phyloP scores from a whole-genome alignment of 208 protist genomes.

The Leishmania lainsoni region DNA sequence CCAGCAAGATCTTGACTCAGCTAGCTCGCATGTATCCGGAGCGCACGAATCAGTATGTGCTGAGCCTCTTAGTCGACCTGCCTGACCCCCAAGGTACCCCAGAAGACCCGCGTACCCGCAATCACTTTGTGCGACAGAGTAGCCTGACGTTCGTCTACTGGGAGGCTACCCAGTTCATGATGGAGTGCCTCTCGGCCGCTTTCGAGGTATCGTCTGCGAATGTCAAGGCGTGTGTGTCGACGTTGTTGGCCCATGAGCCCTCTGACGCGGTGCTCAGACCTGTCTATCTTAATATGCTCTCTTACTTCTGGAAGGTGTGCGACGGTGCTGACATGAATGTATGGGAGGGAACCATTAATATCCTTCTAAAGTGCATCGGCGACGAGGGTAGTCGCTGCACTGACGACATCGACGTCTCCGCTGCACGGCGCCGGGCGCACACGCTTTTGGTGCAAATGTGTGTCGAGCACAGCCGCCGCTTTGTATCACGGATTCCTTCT shows the following conservation, averaged over 20 bases:
- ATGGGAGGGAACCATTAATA: conserved; percentile 61
- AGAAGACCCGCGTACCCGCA: conserved; percentile 57
- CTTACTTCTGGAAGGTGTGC: conserved; percentile 66
- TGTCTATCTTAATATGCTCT: conserved; percentile 83
- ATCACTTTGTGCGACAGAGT: conserved; percentile 74
- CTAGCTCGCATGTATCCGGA: conserved; percentile 52
- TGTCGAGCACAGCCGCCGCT: conserved; percentile 30
- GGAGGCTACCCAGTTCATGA: conserved; percentile 76
- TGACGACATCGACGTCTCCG: conserved; percentile 36
- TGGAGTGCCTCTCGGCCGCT: conserved; percentile 61
- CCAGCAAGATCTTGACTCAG: conserved; percentile 40
- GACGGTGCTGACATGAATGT: conserved; percentile 56
- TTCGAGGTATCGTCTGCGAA: conserved; percentile 54
- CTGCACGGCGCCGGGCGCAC: conserved; percentile 55
- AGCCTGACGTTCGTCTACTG: conserved; percentile 69
- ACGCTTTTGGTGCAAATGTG: conserved; percentile 57
- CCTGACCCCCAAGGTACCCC: conserved; percentile 49
- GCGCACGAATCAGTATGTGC: conserved; percentile 56
- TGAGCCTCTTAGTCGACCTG: conserved; percentile 43
- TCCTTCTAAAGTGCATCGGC: conserved; percentile 58
- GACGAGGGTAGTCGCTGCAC: conserved; percentile 12
- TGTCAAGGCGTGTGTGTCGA: conserved; percentile 48
- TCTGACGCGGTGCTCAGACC: conserved; percentile 80
- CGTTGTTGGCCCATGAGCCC: conserved; percentile 43
- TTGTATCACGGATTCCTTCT: conserved; percentile 21